These are phyloP conservation scores for Didymella segeticola DNA, from an alignment of 2,329 filamentous ascomycete genomes.

Conservation along the genomic window DNA sequence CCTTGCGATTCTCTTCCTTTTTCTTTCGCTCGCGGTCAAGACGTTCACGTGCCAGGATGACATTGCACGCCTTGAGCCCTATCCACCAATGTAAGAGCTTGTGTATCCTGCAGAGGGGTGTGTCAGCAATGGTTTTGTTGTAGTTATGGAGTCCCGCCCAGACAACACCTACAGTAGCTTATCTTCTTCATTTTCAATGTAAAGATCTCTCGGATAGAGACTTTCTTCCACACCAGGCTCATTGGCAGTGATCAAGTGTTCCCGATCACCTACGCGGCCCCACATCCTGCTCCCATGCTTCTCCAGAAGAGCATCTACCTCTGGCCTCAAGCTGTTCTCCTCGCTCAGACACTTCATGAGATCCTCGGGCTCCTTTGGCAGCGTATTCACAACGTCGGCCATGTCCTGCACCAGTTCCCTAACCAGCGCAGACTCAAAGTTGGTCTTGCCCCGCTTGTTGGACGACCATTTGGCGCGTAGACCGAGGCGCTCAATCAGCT, in stretches of 20 bases:
- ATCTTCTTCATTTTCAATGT: slow-evolving; percentile 43
- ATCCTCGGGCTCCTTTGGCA: slow-evolving; percentile 45
- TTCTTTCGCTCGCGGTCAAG: slow-evolving; percentile 44
- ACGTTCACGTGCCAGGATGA: slow-evolving; percentile 45
- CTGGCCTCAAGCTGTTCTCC: slow-evolving; percentile 37
- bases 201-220: slow-evolving; percentile 42
- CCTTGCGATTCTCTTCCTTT: slow-evolving; percentile 42
- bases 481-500: slow-evolving; percentile 45
- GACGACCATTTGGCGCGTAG: slow-evolving; percentile 46
- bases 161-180: slow-evolving; percentile 33
- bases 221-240: slow-evolving; percentile 42
- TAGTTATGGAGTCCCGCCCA: neutral
- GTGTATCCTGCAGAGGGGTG: slow-evolving; percentile 34
- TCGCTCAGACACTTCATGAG: slow-evolving; percentile 37
- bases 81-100: slow-evolving; percentile 48
- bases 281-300: slow-evolving; percentile 45
- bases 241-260: slow-evolving; percentile 43
- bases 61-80: slow-evolving; percentile 46
- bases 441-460: slow-evolving; percentile 48
- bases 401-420: slow-evolving; percentile 45
- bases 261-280: slow-evolving; percentile 39
- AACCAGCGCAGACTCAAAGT: slow-evolving; percentile 45
- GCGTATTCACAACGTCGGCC: slow-evolving; percentile 39
- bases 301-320: slow-evolving; percentile 39
- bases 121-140: neutral